Evolutionary conservation across 352 stramenopile genomes (phyloP), one percentile per base, ranked within the genome.

Genomic region (Saprolegnia diclina): DNA sequence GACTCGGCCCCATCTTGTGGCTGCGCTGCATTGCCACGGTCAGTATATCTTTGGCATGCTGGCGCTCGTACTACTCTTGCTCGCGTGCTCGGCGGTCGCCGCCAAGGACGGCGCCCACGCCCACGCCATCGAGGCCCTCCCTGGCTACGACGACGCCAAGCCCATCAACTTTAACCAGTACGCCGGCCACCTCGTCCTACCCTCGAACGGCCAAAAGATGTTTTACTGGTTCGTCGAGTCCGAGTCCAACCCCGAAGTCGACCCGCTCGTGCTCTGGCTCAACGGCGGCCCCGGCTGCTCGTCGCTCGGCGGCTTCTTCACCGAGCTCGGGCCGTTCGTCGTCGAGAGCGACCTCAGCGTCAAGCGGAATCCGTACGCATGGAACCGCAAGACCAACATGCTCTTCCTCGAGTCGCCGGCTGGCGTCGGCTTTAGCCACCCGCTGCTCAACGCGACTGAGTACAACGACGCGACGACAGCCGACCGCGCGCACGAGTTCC

Each of bases 341-440:
- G 80, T 85, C 35, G 71, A 77, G 21, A 67, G 72, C 7, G 80
- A 89, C 66, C 67, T 72, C 24, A 79, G 64, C 0, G 73, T 95
- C 22, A 76, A 79, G 52, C 66, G 88, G 32, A 96, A 96, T 65
- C 73, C 76, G 37, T 92, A 95, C 73, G 79, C 74, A 32, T 97
- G 91, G 91, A 96, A 95, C 75, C 86, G 82, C 65, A 79, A 82
- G 65, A 85, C 80, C 55, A 95, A 93, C 75, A 76, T 97, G 56
- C 73, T 97, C 53, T 96, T 90, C 84, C 78, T 92, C 62, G 82
- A 92, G 72, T 88, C 83, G n/a, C 84, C 84, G 5, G 81, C 82
- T 0, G 82, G 84, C 1, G 83, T 91, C 29, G 87, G 87, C 50
- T 94, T 91, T 72, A 88, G 77, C 57, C 77, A 82, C 14, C 73